Conservation (phyloP, 305 asterid genomes). For the Lippia alba region DNA sequence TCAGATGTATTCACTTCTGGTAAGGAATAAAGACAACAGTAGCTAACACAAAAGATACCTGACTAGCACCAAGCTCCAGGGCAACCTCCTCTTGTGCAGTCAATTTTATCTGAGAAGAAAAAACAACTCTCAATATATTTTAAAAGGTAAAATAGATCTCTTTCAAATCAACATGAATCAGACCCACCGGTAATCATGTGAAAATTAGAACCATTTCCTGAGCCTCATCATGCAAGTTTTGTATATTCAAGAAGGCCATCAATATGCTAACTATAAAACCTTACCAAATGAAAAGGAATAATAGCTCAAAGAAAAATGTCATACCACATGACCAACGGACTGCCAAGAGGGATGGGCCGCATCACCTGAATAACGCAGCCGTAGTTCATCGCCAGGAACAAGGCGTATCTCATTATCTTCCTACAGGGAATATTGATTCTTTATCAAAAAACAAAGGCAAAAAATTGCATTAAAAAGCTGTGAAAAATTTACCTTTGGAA, state of each 20-base stretch:
- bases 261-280: conserved; percentile 23
- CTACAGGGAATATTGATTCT: conserved; percentile 52
- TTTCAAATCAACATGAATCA: conserved; percentile 20
- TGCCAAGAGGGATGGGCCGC: conserved; percentile 97
- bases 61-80: conserved; percentile 98
- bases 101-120: conserved; percentile 76
- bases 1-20: conserved; percentile 25
- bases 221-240: conserved; percentile 29
- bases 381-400: conserved; percentile 99
- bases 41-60: conserved; percentile 50
- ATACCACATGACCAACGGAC: conserved; percentile 99
- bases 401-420: conserved; percentile 99
- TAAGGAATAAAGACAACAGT: conserved; percentile 1
- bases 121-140: conserved; percentile 27
- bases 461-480: conserved; percentile 14
- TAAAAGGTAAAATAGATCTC: background rate
- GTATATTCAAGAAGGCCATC: conserved; percentile 14
- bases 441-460: conserved; percentile 18
- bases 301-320: conserved; percentile 36
- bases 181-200: conserved; percentile 14
- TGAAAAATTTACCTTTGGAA: conserved; percentile 76
- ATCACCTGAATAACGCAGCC: conserved; percentile 97
- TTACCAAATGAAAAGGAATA: conserved; percentile 13
- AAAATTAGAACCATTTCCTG: conserved; percentile 24
- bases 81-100: conserved; percentile 99